Evolutionary conservation across 805 yeast genomes (phyloP).

Genomic region (Komagataella kurtzmanii): DNA sequence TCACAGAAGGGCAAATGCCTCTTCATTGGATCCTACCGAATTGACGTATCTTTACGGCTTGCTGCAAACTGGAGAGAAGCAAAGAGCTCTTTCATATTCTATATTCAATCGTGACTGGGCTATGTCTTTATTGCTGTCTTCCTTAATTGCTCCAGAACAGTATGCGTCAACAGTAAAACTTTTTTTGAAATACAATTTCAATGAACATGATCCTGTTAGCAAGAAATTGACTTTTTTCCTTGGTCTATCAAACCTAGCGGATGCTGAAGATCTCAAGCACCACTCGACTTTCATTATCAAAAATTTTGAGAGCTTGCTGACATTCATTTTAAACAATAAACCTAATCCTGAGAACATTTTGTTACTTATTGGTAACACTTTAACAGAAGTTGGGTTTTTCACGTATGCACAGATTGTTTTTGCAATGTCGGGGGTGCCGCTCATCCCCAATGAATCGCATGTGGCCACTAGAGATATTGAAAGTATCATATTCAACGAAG

Average conservation of each 20-base stretch:
- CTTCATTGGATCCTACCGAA: constrained; percentile 9
- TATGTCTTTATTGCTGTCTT: constrained; percentile 58
- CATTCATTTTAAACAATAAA: constrained; percentile 16
- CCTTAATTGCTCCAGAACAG: constrained; percentile 46
- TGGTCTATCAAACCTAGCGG: constrained; percentile 8
- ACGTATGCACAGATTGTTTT: constrained; percentile 25
- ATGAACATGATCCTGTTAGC: constrained; percentile 9
- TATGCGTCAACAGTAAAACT: constrained; percentile 29
- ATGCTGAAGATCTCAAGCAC: not conserved
- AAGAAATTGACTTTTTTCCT: constrained; percentile 16
- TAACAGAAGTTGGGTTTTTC: constrained; percentile 20
- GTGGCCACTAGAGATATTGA: constrained; percentile 21
- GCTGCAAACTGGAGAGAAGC: constrained; percentile 50
- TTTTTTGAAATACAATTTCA: constrained; percentile 10
- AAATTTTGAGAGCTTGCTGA: constrained; percentile 15
- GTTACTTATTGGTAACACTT: constrained; percentile 19
- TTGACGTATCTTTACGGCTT: constrained; percentile 19
- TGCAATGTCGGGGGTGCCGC: constrained; percentile 16
- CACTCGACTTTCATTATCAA: constrained; percentile 3
- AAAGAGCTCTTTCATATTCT: constrained; percentile 51
- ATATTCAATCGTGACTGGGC: constrained; percentile 62
- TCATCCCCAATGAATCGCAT: constrained; percentile 7
- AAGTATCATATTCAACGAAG: constrained; percentile 45
- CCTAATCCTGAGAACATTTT: constrained; percentile 10
- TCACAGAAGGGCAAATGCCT: constrained; percentile 12